Conservation (phyloP, 1,284 basidiomycete species). For the Puccinia novopanici region DNA sequence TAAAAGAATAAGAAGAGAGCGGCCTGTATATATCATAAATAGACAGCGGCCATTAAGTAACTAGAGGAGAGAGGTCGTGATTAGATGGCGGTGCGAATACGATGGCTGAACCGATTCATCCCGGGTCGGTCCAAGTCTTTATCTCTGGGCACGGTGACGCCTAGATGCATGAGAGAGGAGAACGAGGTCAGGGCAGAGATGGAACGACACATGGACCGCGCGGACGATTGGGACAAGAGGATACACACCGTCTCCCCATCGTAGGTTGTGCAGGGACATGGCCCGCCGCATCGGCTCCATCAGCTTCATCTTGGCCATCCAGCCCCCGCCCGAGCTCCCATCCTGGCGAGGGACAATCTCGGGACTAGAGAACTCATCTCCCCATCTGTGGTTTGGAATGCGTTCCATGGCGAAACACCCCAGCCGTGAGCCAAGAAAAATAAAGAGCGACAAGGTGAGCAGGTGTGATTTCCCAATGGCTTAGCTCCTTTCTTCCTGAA, state of each 20-base stretch:
- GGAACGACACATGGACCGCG: background rate
- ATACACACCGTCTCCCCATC: slow-evolving; percentile 43
- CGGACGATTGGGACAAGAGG: background rate
- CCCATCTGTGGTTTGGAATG: too few species aligned
- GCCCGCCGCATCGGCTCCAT: slow-evolving; percentile 1
- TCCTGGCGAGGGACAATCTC: background rate
- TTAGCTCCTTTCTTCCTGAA: too few species aligned
- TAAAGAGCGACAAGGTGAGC: too few species aligned
- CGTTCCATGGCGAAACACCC: too few species aligned
- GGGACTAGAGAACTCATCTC: slow-evolving; percentile 39
- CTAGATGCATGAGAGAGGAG: background rate
- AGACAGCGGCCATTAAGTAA: too few species aligned
- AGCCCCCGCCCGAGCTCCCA: background rate
- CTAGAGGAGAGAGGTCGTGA: too few species aligned
- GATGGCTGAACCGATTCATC: slow-evolving; percentile 33
- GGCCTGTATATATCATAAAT: too few species aligned
- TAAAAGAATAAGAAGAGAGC: background rate
- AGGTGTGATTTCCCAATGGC: too few species aligned
- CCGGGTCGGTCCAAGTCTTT: slow-evolving; percentile 41
- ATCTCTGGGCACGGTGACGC: slow-evolving; percentile 47
- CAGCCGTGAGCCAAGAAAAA: too few species aligned
- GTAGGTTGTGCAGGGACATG: slow-evolving; percentile 13
- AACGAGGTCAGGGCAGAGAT: background rate
- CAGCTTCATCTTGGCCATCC: slow-evolving; percentile 22
- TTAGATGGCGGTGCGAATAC: slow-evolving; percentile 10